Conservation (phyloP, 192 early-diverging fungal species). For the Gaertneriomyces semiglobifer region DNA sequence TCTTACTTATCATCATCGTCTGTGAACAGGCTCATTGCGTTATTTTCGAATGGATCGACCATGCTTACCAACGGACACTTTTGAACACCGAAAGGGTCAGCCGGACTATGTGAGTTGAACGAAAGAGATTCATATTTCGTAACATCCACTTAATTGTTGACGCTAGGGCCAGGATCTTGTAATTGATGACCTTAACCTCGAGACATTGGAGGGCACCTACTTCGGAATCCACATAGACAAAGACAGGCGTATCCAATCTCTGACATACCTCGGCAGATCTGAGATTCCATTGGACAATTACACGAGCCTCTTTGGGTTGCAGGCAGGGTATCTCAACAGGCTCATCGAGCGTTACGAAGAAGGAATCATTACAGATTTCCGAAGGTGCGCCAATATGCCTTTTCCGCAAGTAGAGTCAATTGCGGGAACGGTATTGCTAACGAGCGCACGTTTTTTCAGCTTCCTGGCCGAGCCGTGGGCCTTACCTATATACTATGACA, state of each 20-base stretch:
- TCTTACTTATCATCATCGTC: neutral
- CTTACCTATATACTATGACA: constrained; percentile 50
- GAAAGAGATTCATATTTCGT: neutral
- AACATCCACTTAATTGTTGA: neutral
- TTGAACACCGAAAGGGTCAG: constrained; percentile 30
- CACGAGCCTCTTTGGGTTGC: constrained; percentile 43
- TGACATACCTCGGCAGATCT: constrained; percentile 44
- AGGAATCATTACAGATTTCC: constrained; percentile 52
- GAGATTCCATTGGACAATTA: constrained; percentile 45
- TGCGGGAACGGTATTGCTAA: neutral
- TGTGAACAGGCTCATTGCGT: constrained; percentile 19
- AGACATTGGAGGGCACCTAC: constrained; percentile 29
- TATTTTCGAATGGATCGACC: constrained; percentile 54
- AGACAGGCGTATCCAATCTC: constrained; percentile 43
- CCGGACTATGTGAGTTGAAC: constrained; percentile 36
- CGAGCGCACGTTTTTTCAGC: constrained; percentile 16
- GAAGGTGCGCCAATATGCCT: constrained; percentile 31
- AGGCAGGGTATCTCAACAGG: constrained; percentile 52
- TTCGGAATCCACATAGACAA: constrained; percentile 50
- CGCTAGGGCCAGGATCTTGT: constrained; percentile 49
- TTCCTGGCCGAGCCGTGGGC: constrained; percentile 54
- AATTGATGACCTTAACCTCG: constrained; percentile 24
- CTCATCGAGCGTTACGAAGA: constrained; percentile 53
- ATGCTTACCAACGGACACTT: constrained; percentile 34
- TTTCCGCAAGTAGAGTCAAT: neutral